Evolutionary conservation across 768 basidiomycete genomes (phyloP), one percentile per base, ranked within the genome.

Genomic region (Tylopilus felleus): DNA sequence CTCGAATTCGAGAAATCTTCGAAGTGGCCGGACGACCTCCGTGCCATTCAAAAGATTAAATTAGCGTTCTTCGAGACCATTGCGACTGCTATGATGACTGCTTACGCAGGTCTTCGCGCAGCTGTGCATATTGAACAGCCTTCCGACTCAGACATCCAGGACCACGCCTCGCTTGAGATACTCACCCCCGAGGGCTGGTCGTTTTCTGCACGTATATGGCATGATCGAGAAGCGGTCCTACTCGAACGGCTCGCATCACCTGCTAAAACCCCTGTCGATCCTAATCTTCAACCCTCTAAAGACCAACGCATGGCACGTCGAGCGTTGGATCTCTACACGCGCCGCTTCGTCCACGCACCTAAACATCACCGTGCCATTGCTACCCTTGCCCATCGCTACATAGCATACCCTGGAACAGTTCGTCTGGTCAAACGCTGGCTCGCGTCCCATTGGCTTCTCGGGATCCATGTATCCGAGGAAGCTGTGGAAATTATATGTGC

Each of bases 361-460:
- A 72, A 83, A 31, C 96, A 98, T 62, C 97, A 99, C 64, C 79
- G 88, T 1, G 88, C 89, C 0, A 76, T 98, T 43, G 81, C 86
- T 0, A 80, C 87, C 3, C 74, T 98, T 19, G 85, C 84, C 47
- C 93, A 98, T 68, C 84, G 82, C 44, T 87, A 83, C 63, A 69
- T 82, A 0, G 89, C 93, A 12, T 97, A 85, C 69, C 79, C 92
- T 3, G 84, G 88, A 9, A 93, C 95, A 0, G 88, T 91, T 16
- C 80, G 97, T 36, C 78, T 98, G 16, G 81, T 90, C 47, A 96
- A 98, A 73, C 81, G 96, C 40, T 99, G 97, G 97, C 75, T 98
- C 50, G 84, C 90, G 1, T 76, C 88, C 8, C 97, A 99, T 66
- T 92, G 90, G 87, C 78, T 97, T 52, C 79, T 98, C 31, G 77